Evolutionary conservation across 192 early-diverging fungal genomes (phyloP).

Genomic region (Entomortierella chlamydospora): DNA sequence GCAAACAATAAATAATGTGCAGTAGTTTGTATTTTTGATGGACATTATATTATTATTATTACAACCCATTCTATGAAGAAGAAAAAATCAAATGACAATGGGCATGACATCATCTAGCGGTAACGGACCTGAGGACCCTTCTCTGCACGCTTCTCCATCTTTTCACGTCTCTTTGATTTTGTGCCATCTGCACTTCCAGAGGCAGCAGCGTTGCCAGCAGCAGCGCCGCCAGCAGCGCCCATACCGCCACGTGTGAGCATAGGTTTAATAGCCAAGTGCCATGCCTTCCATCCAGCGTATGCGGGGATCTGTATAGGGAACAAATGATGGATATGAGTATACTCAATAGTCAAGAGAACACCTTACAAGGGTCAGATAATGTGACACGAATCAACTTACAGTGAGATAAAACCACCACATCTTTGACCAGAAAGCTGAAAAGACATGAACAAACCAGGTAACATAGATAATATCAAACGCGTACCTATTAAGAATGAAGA

Average conservation of each 20-base stretch:
- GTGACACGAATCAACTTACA: constrained; percentile 42
- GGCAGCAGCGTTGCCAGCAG: constrained; percentile 11
- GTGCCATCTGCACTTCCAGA: constrained; percentile 26
- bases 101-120: constrained; percentile 15
- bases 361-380: background rate
- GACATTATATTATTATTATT: background rate
- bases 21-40: background rate
- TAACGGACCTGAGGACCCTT: constrained; percentile 62
- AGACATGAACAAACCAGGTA: constrained; percentile 80
- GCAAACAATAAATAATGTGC: background rate
- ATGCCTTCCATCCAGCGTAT: constrained; percentile 67
- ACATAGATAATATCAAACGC: constrained; percentile 90
- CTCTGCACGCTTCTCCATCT: constrained; percentile 61
- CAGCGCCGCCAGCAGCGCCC: constrained; percentile 9
- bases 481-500: constrained; percentile 64
- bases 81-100: too few relatives aligned
- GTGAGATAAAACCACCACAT: constrained; percentile 63
- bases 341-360: background rate
- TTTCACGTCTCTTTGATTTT: constrained; percentile 64
- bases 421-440: constrained; percentile 68
- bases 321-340: background rate
- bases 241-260: constrained; percentile 41
- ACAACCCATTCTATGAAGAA: background rate
- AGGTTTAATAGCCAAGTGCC: constrained; percentile 57
- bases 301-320: constrained; percentile 61